A percentile compares a stretch with the other conserved stretches of the same genome.
Evolutionary conservation across 176 grass and related monocot genomes (phyloP).

Genomic region (Cocos nucifera): DNA sequence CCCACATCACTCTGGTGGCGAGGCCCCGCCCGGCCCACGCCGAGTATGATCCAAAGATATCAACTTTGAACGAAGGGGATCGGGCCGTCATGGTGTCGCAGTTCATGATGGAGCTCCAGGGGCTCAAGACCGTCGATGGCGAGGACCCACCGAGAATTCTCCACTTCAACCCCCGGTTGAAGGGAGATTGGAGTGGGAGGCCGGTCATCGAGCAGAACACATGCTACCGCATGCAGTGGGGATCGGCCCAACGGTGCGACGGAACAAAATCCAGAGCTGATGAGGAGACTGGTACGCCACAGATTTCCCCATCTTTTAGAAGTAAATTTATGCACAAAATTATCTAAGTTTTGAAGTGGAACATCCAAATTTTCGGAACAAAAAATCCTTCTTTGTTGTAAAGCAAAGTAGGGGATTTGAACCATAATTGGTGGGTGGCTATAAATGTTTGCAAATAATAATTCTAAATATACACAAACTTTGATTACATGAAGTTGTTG

Average conservation of each 20-base stretch:
- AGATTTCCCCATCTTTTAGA: no score
- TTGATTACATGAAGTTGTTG: not conserved
- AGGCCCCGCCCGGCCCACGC: constrained; percentile 52
- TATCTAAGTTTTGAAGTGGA: no score
- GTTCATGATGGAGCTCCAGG: constrained; percentile 99
- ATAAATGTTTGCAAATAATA: no score
- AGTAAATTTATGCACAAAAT: no score
- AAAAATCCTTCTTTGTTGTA: not conserved
- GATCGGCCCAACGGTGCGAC: constrained; percentile 57
- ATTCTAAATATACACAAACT: no score
- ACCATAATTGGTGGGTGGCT: no score
- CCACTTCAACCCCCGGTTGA: constrained; percentile 89
- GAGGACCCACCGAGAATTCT: constrained; percentile 94
- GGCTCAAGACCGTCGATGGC: constrained; percentile 71
- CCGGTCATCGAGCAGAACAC: constrained; percentile 97
- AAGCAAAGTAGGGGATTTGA: not conserved
- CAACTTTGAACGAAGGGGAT: constrained; percentile 53
- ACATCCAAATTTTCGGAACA: no score
- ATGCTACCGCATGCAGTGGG: constrained; percentile 99
- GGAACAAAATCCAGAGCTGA: constrained; percentile 71
- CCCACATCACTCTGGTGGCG: constrained; percentile 72
- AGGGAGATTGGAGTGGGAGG: constrained; percentile 86
- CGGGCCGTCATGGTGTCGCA: constrained; percentile 85
- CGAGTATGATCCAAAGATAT: constrained; percentile 74
- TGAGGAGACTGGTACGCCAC: constrained; percentile 63